These are phyloP conservation scores for Geum urbanum DNA, from an alignment of 306 rosid species.

Conservation along the genomic window DNA sequence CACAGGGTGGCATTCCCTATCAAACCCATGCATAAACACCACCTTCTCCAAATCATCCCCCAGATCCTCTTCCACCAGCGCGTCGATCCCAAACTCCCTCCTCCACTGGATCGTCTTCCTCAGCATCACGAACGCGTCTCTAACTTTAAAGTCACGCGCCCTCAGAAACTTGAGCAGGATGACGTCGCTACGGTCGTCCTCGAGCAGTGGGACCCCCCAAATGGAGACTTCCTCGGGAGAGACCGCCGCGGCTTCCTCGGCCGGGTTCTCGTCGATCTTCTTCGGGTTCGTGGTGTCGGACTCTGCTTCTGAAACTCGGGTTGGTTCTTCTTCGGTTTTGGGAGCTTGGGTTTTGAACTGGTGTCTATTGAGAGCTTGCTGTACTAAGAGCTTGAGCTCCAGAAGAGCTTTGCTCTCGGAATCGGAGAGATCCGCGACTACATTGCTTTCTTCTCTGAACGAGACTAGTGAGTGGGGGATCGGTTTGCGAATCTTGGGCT, in stretches of 20 bases:
- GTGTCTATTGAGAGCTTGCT: slow-evolving; percentile 29
- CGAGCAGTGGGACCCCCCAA: slow-evolving; percentile 78
- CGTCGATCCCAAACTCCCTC: slow-evolving; percentile 63
- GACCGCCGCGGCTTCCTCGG: slow-evolving; percentile 16
- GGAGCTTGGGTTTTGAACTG: slow-evolving; percentile 17
- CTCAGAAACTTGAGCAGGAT: slow-evolving; percentile 80
- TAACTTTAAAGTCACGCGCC: slow-evolving; percentile 76
- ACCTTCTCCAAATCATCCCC: slow-evolving; percentile 81
- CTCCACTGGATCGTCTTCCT: slow-evolving; percentile 67
- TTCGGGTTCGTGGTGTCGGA: slow-evolving; percentile 14
- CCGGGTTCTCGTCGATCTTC: slow-evolving; percentile 28
- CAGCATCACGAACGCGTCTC: slow-evolving; percentile 60
- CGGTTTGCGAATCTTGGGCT: slow-evolving; percentile 14
- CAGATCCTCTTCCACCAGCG: slow-evolving; percentile 56
- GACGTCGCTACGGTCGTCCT: slow-evolving; percentile 68
- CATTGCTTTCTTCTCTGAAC: slow-evolving; percentile 81
- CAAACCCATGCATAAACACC: slow-evolving; percentile 76
- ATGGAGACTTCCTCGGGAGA: slow-evolving; percentile 44
- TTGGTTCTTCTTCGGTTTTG: slow-evolving; percentile 12
- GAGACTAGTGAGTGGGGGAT: slow-evolving; percentile 47
- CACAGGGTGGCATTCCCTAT: slow-evolving; percentile 65
- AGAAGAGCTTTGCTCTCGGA: slow-evolving; percentile 43
- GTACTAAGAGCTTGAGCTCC: slow-evolving; percentile 48
- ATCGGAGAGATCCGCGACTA: slow-evolving; percentile 59
- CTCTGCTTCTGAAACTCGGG: slow-evolving; percentile 7